Evolutionary conservation across 441 rosid species (phyloP).

Genomic region (Pelargonium fulgidum): DNA sequence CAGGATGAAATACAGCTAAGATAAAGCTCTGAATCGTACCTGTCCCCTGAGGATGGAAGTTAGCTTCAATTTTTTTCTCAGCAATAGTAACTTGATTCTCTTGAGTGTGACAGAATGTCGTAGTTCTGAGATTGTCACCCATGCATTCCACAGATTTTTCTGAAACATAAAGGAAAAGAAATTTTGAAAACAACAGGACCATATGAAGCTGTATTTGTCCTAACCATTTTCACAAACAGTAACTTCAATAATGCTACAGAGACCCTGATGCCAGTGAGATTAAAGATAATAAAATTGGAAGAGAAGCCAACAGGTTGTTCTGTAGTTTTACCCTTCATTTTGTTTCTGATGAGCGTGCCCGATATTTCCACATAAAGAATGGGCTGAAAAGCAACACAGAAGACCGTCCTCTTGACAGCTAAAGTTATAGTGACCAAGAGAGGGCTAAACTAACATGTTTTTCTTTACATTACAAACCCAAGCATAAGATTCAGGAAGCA

Average conservation of each 20-base stretch:
- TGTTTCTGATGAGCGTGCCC: too few species aligned
- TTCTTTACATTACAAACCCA: too few species aligned
- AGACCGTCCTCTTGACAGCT: too few species aligned
- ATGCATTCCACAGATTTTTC: constrained; percentile 64
- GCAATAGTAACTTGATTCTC: constrained; percentile 53
- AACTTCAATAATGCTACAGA: not conserved
- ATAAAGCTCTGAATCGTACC: constrained; percentile 32
- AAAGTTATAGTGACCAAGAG: too few species aligned
- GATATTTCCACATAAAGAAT: too few species aligned
- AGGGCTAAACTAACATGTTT: too few species aligned
- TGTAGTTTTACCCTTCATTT: too few species aligned
- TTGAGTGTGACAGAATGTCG: constrained; percentile 54
- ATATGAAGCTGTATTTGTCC: not conserved
- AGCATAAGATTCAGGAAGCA: too few species aligned
- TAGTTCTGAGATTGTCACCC: constrained; percentile 59
- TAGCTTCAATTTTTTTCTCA: constrained; percentile 55
- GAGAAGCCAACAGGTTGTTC: too few species aligned
- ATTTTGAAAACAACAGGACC: constrained; percentile 7
- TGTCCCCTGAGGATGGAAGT: constrained; percentile 58
- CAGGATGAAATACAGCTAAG: not conserved
- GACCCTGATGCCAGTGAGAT: too few species aligned
- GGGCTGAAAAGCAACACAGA: too few species aligned
- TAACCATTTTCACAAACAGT: not conserved
- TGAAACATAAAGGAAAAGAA: constrained; percentile 25
- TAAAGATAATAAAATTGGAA: too few species aligned